phyloP scores from a whole-genome alignment of 371 early-diverging fungal species.

The Zychaea mexicana region DNA sequence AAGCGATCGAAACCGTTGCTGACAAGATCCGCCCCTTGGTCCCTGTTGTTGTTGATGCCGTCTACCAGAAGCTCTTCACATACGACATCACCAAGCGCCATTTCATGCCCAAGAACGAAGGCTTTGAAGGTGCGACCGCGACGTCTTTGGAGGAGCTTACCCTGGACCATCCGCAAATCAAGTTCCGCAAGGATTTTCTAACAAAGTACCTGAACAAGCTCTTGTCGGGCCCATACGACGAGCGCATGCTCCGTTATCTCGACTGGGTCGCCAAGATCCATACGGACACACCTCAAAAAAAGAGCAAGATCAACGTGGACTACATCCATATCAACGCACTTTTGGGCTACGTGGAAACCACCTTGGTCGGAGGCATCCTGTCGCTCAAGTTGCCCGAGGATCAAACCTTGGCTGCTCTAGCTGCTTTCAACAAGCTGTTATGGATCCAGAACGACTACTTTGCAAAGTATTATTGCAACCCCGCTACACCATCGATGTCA shows the following conservation, averaged over 20 bases:
- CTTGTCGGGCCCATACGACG: slow-evolving; percentile 76
- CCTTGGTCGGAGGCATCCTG: slow-evolving; percentile 66
- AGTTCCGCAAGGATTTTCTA: slow-evolving; percentile 81
- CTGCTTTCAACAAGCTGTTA: slow-evolving; percentile 84
- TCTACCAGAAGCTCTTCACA: slow-evolving; percentile 64
- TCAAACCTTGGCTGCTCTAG: slow-evolving; percentile 57
- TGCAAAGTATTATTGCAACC: slow-evolving; percentile 72
- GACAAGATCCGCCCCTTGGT: slow-evolving; percentile 68
- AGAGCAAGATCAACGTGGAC: slow-evolving; percentile 80
- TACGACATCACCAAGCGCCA: slow-evolving; percentile 68
- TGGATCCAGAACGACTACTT: slow-evolving; percentile 92
- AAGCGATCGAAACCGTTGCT: slow-evolving; percentile 69
- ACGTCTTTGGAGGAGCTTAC: slow-evolving; percentile 49
- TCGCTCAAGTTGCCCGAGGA: slow-evolving; percentile 63
- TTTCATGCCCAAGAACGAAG: slow-evolving; percentile 71
- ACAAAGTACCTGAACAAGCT: slow-evolving; percentile 73
- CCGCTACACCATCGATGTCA: background rate
- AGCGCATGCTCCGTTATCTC: slow-evolving; percentile 69
- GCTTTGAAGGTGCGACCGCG: slow-evolving; percentile 56
- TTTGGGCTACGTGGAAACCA: slow-evolving; percentile 71
- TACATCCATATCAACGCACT: slow-evolving; percentile 83
- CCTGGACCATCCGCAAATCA: slow-evolving; percentile 71
- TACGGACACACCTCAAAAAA: slow-evolving; percentile 71
- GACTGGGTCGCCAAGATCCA: slow-evolving; percentile 78
- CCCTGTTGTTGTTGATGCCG: slow-evolving; percentile 79